Percentiles rank a stretch among this genome's conserved stretches.
These are phyloP conservation scores for Ganoderma leucocontextum DNA, from an alignment of 1,284 basidiomycete species.

Conservation along the genomic window DNA sequence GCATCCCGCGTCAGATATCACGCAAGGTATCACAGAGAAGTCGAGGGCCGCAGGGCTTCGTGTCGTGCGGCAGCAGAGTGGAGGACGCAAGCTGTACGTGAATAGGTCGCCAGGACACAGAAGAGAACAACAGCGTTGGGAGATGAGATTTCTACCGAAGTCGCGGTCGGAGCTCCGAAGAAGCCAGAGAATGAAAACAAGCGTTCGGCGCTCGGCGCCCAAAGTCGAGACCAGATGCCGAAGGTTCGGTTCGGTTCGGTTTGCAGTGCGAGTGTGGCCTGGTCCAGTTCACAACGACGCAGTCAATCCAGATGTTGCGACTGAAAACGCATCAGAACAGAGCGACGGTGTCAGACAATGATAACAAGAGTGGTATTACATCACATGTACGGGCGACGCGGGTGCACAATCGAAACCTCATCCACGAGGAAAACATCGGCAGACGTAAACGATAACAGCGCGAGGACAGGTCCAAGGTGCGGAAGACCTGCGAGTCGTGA, in stretches of 20 bases:
- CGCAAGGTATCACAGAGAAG: background rate
- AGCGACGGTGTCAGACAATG: background rate
- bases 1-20: background rate
- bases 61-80: background rate
- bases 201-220: background rate
- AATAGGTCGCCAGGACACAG: background rate
- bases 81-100: background rate
- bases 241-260: background rate
- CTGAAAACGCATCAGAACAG: background rate
- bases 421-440: background rate
- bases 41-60: background rate
- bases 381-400: background rate
- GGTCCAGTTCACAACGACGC: background rate
- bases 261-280: background rate
- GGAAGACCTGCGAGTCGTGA: background rate
- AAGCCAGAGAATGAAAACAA: background rate
- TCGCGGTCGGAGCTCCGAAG: conserved; percentile 7
- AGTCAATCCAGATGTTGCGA: background rate
- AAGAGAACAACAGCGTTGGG: background rate
- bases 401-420: background rate
- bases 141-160: background rate
- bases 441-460: background rate
- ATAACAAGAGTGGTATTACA: background rate
- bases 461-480: background rate
- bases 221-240: background rate